Conservation (phyloP, 2,329 filamentous ascomycete genomes). For the Colletotrichum tabaci region DNA sequence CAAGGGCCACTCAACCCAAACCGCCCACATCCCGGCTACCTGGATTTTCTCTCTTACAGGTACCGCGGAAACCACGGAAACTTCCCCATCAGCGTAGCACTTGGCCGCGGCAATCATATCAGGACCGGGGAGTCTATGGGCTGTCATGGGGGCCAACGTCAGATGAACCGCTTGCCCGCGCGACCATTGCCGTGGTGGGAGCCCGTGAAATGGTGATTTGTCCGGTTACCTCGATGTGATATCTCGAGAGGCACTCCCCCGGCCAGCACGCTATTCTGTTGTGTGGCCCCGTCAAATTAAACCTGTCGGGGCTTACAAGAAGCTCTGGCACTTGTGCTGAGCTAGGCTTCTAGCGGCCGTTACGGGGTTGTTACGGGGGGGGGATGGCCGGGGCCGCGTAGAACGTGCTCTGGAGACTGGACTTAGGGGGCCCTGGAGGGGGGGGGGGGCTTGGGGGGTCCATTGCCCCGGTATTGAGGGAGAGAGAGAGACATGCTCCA, state of each 20-base stretch:
- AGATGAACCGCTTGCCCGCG: neutral
- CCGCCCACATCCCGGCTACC: conserved; percentile 13
- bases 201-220: too few species aligned
- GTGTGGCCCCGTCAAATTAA: neutral
- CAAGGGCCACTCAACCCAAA: too few species aligned
- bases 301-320: neutral
- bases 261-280: neutral
- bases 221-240: too few species aligned
- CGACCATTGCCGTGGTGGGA: neutral
- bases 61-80: neutral
- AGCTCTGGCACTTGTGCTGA: conserved; percentile 4
- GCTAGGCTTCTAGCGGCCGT: conserved; percentile 2
- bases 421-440: neutral
- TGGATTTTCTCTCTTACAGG: neutral
- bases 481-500: neutral
- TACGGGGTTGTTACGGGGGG: too few species aligned
- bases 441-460: neutral
- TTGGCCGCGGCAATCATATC: conserved; percentile 2
- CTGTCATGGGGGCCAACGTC: conserved; percentile 5
- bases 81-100: conserved; percentile 6
- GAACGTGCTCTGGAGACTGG: neutral
- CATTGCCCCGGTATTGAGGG: conserved; percentile 23
- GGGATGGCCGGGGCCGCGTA: neutral
- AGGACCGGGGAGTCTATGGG: neutral
- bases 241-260: neutral